Evolutionary conservation across 495 filamentous ascomycete species (phyloP), one percentile per base, ranked within the genome.

Genomic region (Tuber aestivum): DNA sequence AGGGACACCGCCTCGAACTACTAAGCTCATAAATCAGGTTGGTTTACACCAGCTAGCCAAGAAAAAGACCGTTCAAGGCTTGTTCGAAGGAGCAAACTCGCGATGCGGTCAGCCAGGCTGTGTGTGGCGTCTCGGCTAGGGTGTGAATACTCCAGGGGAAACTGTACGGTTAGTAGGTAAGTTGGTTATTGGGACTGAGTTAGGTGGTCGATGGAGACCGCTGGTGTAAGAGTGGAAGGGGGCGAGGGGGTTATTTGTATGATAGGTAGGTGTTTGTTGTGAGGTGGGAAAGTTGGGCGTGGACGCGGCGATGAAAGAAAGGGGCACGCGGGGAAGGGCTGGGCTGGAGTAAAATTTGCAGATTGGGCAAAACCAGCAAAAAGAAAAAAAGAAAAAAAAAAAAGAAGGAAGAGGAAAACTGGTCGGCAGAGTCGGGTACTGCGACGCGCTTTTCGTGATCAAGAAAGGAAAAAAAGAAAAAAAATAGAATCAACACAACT

Each of bases 21-120:
- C 65, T 71, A 79, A 70, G 70, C 78, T 76, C 78, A 79, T 79
- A 61, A 73, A 79, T 70, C 27, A 65, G 27, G 56, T 65, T 65
- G 56, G 14, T 65, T 65, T 65, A 65, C 32, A 65, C 56, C 27
- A 35, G 56, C 27, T 65, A 35, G 56, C 27, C 27, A 35, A 65
- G 56, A 27, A 65, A 65, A 35, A 32, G 56, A 35, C 56, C 27
- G 56, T 35, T 35, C 27, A 65, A 35, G 27, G 56, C 32, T 65
- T 65, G 56, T 65, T 65, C 35, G 56, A 65, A 27, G 12, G 12
- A 65, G 56, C 27, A 65, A 65, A 65, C 56, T 35, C 27, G 56
- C 56, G 56, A 65, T 35, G 27, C 27, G n/a, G 56, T 65, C 27
- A 12, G 56, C 27, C 14, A 35, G 56, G 27, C 35, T 65, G 56